These are phyloP conservation scores for Globisporangium barbulae DNA, from an alignment of 352 stramenopile species.

Conservation along the genomic window DNA sequence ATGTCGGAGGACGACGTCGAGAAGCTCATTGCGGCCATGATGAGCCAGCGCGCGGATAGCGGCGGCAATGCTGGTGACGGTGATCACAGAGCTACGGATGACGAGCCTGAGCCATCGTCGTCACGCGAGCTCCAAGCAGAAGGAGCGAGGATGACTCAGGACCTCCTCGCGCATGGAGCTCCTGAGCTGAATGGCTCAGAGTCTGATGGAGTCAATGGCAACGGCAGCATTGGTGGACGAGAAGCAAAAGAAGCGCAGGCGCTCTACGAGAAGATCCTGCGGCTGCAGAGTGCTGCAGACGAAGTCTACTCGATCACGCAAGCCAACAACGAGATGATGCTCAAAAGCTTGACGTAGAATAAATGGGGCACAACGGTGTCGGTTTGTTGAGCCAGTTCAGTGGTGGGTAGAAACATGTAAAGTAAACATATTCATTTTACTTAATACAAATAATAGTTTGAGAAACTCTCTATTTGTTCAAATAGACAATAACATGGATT, in stretches of 20 bases:
- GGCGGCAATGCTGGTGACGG: neutral
- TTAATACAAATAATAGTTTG: too few relatives aligned
- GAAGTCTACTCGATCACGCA: slow-evolving; percentile 37
- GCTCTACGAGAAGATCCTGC: slow-evolving; percentile 32
- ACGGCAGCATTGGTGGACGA: neutral
- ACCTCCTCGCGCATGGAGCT: too few relatives aligned
- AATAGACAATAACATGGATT: too few relatives aligned
- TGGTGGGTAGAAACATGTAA: neutral
- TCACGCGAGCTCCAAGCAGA: too few relatives aligned
- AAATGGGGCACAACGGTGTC: neutral
- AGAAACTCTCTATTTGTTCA: too few relatives aligned
- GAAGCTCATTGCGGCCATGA: slow-evolving; percentile 10
- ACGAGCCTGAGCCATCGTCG: too few relatives aligned
- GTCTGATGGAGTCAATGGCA: too few relatives aligned
- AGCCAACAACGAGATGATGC: slow-evolving; percentile 45
- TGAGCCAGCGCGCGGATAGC: neutral
- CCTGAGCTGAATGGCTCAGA: too few relatives aligned
- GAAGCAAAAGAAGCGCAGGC: slow-evolving; percentile 8
- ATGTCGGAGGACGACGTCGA: slow-evolving; percentile 17
- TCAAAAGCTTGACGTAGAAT: neutral
- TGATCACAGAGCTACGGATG: too few relatives aligned
- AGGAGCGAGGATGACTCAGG: too few relatives aligned
- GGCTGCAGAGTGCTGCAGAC: slow-evolving; percentile 32
- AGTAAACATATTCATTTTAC: too few relatives aligned
- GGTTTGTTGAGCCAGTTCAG: neutral